These are phyloP conservation scores for Yamadazyma triangularis DNA, from an alignment of 1,139 yeast genomes.

Conservation along the genomic window DNA sequence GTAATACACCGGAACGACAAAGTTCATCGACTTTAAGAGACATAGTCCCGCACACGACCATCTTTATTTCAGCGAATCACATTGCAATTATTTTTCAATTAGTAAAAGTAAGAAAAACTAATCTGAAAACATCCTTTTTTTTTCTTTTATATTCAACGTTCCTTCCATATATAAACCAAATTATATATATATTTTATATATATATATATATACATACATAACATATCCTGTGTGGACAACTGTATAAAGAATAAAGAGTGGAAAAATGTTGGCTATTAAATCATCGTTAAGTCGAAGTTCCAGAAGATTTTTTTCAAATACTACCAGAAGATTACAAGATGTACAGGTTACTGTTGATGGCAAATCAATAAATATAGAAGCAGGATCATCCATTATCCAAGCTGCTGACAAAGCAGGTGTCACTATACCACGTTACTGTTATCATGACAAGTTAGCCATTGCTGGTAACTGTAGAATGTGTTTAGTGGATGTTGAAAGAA, in stretches of 20 bases:
- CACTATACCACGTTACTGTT: slow-evolving; percentile 83
- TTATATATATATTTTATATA: not conserved
- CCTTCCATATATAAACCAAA: too few species aligned
- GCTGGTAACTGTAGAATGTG: slow-evolving; percentile 98
- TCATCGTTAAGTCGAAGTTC: slow-evolving; percentile 21
- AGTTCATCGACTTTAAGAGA: too few species aligned
- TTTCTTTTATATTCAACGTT: not conserved
- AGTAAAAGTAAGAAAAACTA: slow-evolving; percentile 9
- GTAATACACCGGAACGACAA: too few species aligned
- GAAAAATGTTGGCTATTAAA: slow-evolving; percentile 14
- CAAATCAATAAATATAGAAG: slow-evolving; percentile 70
- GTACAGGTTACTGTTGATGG: slow-evolving; percentile 80
- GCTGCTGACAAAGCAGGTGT: slow-evolving; percentile 93
- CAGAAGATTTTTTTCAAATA: slow-evolving; percentile 27
- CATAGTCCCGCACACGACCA: slow-evolving; percentile 3
- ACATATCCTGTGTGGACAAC: not conserved
- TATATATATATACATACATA: not conserved
- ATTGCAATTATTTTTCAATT: slow-evolving; percentile 23
- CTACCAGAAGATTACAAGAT: slow-evolving; percentile 41
- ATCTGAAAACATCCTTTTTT: not conserved
- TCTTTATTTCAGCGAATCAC: slow-evolving; percentile 27
- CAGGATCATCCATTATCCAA: slow-evolving; percentile 84
- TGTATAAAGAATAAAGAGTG: not conserved
- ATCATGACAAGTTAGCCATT: slow-evolving; percentile 84
- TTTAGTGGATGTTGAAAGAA: slow-evolving; percentile 83